A percentile compares a stretch with the other conserved stretches of the same genome.
Evolutionary conservation across 768 basidiomycete species (phyloP).

Genomic region (Hypsizygus marmoreus): DNA sequence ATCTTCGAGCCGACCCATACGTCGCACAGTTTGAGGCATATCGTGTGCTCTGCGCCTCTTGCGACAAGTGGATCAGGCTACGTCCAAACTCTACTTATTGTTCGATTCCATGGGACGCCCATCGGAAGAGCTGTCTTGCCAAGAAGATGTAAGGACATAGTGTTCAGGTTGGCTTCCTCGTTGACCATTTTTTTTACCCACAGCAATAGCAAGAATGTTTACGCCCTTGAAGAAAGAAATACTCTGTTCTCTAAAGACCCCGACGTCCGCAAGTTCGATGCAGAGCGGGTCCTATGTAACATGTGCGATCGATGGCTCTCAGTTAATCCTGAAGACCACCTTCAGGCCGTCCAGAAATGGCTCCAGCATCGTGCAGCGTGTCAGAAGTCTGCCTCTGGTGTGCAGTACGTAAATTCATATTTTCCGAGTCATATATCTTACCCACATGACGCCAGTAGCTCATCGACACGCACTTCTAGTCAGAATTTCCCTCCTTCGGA

Average conservation of each 20-base stretch:
- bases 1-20: constrained; percentile 69
- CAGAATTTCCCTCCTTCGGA: too few species aligned
- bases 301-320: constrained; percentile 70
- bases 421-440: too few species aligned
- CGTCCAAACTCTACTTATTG: constrained; percentile 86
- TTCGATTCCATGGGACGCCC: constrained; percentile 87
- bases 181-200: constrained; percentile 17
- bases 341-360: constrained; percentile 66
- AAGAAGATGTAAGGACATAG: constrained; percentile 66
- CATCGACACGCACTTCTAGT: too few species aligned
- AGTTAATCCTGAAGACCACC: constrained; percentile 60
- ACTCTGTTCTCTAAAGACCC: constrained; percentile 62
- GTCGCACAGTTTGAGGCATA: constrained; percentile 83
- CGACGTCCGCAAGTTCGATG: constrained; percentile 73
- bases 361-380: constrained; percentile 60
- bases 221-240: constrained; percentile 63
- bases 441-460: too few species aligned
- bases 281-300: constrained; percentile 70
- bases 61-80: constrained; percentile 86
- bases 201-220: constrained; percentile 50
- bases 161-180: constrained; percentile 2
- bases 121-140: constrained; percentile 78
- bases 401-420: constrained; percentile 9
- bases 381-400: constrained; percentile 32
- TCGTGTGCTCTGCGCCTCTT: constrained; percentile 75